Evolutionary conservation across 2,329 filamentous ascomycete genomes (phyloP), one percentile per base, ranked within the genome.

Genomic region (Trichoderma koningii): DNA sequence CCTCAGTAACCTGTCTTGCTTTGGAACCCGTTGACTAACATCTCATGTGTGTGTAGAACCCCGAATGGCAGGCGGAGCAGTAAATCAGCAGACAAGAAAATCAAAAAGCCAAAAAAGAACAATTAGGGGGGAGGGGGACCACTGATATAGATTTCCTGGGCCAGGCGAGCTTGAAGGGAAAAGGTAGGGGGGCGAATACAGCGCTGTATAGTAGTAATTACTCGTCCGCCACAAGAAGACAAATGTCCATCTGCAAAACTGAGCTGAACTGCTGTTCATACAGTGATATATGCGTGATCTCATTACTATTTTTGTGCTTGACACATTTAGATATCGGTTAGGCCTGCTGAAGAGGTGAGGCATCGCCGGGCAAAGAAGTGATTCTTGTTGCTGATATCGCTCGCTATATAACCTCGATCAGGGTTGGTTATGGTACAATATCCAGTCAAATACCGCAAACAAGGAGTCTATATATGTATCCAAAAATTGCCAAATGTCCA

Each of bases 41-140:
- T 15, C 21, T 23, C 3, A 3, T 21, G 23, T 47, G 7, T 28
- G 17, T 53, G 23, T 28, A 79, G 77, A 79, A 79, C 69, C 77
- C 77, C 4, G 75, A 78, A 21, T 79, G 77, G 77, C 71, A 78
- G 64, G 75, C 69, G 21, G 77, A 76, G 63, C 74, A 78, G 75
- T 79, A 74, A 70, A 70, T 2, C 63, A 66, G 55, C 12, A 17
- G 77, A 75, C 79, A 75, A 70, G 70, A 6, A 66, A 63, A 63
- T 23, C 59, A 59, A 41, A 50, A 59, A 38, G 28, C 23, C 15
- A 63, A 19, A 47, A 45, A 63, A 17, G 50, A 38, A 14, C 34
- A 38, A 5, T 14, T 3, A 38, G 47, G 60, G 28, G 26, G 48
- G 53, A 5, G 28, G 59, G 26, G 50, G 17, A 47, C 15, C 23